Base-by-base conservation (phyloP, 371 early-diverging fungal genomes). In the Mucor saturninus region DNA sequence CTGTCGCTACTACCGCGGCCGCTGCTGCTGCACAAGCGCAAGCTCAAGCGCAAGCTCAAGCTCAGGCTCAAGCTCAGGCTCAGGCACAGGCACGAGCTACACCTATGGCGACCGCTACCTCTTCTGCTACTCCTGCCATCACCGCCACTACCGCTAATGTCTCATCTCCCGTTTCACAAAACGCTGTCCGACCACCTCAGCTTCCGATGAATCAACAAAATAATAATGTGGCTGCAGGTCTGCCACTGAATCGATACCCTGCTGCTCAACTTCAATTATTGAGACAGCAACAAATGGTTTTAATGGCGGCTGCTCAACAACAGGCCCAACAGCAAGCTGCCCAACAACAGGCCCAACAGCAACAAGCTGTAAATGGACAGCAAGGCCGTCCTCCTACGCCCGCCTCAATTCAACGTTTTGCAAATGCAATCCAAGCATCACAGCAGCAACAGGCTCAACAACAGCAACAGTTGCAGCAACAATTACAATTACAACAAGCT, bases 181-280 rank as follows among this genome's bases (percentile, higher is more conserved):
- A 61, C 11, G 52, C 60, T 49, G 65, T 65, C 32, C 62, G 65
- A 32, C 71, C 76, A 32, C 64, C 67, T 54, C 69, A 65, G 15
- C 64, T 72, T 28, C 76, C 75, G n/a, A 48, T 61, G 6, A 54
- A 64, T 49, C 31, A 69, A 63, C 60, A 54, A 61, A 53, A 30
- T 14, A 42, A 50, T 32, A 51, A 43, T 49, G 64, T 68, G 60
- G 30, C 74, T 64, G 59, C 77, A 48, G 63, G 56, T 30, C 42
- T 72, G 59, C 60, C 69, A 63, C 60, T 71, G 21, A 68, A 74
- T 67, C 54, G 81, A 76, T 77, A 69, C 74, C 74, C 83, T 56
- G 66, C 80, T 63, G 77, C 83, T 15, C 85, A 82, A 48, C 67
- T 80, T 32, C 81, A 79, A 29, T 73, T 83, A 51, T 61, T 77